Evolutionary conservation across 352 stramenopile genomes (phyloP).

Genomic region (Pythium aristosporum): DNA sequence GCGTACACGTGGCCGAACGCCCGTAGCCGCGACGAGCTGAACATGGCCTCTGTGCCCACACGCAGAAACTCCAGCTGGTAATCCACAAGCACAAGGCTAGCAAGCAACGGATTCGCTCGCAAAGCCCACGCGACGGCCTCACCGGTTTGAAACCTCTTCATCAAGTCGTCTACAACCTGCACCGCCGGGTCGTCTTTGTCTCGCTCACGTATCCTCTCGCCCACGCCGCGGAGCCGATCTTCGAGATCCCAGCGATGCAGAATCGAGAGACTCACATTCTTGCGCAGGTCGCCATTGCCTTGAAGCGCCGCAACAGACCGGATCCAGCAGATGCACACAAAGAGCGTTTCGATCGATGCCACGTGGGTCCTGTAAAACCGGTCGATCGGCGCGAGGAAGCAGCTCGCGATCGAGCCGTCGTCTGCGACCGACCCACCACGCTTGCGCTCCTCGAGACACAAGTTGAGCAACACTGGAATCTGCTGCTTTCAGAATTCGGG

Average conservation of each 20-base stretch:
- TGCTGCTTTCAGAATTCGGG: background rate
- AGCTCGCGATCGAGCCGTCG: background rate
- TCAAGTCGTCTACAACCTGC: background rate
- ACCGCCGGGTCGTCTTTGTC: background rate
- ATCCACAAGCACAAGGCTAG: slow-evolving; percentile 30
- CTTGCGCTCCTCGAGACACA: background rate
- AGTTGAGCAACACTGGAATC: background rate
- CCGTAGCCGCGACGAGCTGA: slow-evolving; percentile 7
- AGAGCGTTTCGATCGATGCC: background rate
- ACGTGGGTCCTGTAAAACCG: background rate
- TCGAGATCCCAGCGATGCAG: background rate
- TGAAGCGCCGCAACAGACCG: slow-evolving; percentile 6
- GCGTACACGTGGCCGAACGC: slow-evolving; percentile 34
- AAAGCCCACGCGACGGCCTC: background rate
- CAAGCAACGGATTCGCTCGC: slow-evolving; percentile 31
- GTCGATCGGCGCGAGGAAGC: background rate
- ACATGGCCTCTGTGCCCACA: slow-evolving; percentile 4
- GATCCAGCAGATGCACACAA: slow-evolving; percentile 4
- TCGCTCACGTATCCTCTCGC: background rate
- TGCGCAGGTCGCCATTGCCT: background rate
- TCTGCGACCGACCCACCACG: too few relatives aligned
- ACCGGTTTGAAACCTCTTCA: background rate
- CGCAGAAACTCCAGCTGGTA: slow-evolving; percentile 31
- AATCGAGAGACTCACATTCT: background rate
- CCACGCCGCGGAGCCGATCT: background rate